Evolutionary conservation across 495 filamentous ascomycete genomes (phyloP).

Genomic region (Bombardia bombarda): DNA sequence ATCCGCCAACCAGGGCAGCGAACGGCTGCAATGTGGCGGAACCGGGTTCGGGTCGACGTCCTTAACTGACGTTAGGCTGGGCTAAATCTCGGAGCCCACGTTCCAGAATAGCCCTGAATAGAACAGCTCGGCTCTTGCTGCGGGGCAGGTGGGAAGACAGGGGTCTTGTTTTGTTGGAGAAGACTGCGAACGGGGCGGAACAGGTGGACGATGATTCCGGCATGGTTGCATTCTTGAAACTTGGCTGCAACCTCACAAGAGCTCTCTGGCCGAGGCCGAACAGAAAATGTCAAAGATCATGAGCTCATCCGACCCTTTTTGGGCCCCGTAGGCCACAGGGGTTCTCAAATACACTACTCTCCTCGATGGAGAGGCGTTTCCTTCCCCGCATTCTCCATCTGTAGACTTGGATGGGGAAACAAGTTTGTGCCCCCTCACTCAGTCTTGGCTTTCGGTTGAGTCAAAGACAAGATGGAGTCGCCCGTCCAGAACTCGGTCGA

Average conservation of each 20-base stretch:
- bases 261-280: constrained; percentile 9
- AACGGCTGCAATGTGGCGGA: constrained; percentile 8
- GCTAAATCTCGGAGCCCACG: constrained; percentile 22
- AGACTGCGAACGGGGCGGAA: constrained; percentile 15
- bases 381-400: too few relatives aligned
- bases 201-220: constrained; percentile 18
- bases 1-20: constrained; percentile 20
- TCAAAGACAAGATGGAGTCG: constrained; percentile 32
- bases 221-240: constrained; percentile 13
- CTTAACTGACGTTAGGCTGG: constrained; percentile 14
- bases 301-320: constrained; percentile 1
- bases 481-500: constrained; percentile 36
- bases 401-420: too few relatives aligned
- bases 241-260: constrained; percentile 4
- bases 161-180: constrained; percentile 6
- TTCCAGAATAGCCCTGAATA: constrained; percentile 23
- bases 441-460: constrained; percentile 10
- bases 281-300: constrained; percentile 5
- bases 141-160: constrained; percentile 15
- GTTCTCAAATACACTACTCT: too few relatives aligned
- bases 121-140: constrained; percentile 19
- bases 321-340: too few relatives aligned
- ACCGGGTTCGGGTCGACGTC: constrained; percentile 15
- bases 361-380: too few relatives aligned
- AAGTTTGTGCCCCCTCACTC: too few relatives aligned